phyloP scores from a whole-genome alignment of 345 rosid species.

The Salix suchowensis region DNA sequence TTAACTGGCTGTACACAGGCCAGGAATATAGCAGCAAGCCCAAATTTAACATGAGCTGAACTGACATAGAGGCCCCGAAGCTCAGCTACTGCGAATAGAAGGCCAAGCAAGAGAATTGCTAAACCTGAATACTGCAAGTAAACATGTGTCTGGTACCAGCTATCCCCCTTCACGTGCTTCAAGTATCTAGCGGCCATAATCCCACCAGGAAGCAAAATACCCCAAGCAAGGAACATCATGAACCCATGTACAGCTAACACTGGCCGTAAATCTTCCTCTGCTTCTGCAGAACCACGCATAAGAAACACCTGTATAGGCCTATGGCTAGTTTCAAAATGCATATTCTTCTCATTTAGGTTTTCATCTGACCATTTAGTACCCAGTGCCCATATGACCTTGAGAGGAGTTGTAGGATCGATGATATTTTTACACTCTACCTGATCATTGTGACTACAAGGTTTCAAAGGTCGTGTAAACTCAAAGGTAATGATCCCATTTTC shows the following conservation, averaged over 20 bases:
- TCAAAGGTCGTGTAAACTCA: constrained; percentile 79
- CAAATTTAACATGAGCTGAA: constrained; percentile 78
- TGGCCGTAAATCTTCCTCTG: constrained; percentile 85
- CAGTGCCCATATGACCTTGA: constrained; percentile 91
- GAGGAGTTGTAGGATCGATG: constrained; percentile 86
- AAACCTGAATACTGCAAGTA: constrained; percentile 87
- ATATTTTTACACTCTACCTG: constrained; percentile 71
- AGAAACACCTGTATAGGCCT: constrained; percentile 79
- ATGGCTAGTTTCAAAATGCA: constrained; percentile 88
- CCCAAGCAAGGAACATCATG: constrained; percentile 99
- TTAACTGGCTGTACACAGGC: constrained; percentile 77
- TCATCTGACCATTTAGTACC: constrained; percentile 80
- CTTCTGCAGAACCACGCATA: constrained; percentile 81
- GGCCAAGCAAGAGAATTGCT: constrained; percentile 73
- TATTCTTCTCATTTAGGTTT: constrained; percentile 71
- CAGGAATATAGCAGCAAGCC: constrained; percentile 64
- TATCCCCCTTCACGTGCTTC: constrained; percentile 90
- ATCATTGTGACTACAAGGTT: constrained; percentile 52
- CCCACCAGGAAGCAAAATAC: constrained; percentile 89
- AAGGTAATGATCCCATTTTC: constrained; percentile 89
- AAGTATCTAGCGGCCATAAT: constrained; percentile 80
- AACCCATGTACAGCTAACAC: constrained; percentile 95
- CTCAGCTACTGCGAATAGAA: constrained; percentile 90
- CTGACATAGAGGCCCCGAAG: constrained; percentile 65
- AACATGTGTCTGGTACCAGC: constrained; percentile 89